Percentiles rank a stretch among this genome's conserved stretches.
Evolutionary conservation across 2,329 filamentous ascomycete species (phyloP).

Genomic region (Botrytis byssoidea): DNA sequence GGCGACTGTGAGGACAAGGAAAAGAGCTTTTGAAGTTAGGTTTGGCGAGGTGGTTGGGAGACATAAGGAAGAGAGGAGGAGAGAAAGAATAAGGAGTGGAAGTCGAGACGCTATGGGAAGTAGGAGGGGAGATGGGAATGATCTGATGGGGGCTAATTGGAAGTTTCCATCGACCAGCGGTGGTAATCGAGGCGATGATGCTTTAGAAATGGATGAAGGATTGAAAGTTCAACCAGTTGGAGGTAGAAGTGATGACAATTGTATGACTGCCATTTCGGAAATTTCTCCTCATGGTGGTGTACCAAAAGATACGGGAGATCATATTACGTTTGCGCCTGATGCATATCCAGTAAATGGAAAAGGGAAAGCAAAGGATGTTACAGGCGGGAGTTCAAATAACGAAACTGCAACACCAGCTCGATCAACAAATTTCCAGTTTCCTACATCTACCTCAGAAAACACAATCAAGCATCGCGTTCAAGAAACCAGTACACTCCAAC

Average conservation of each 20-base stretch:
- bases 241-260: neutral
- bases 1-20: conserved; percentile 60
- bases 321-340: conserved; percentile 11
- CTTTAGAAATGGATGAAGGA: neutral
- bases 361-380: neutral
- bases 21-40: conserved; percentile 59
- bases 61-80: neutral
- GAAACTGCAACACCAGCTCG: neutral
- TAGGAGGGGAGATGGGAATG: neutral
- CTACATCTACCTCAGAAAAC: neutral
- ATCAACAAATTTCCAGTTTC: neutral
- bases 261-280: conserved; percentile 5
- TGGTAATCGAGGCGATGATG: neutral
- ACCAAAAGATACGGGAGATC: neutral
- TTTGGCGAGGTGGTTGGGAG: conserved; percentile 43
- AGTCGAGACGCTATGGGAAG: neutral
- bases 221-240: neutral
- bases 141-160: neutral
- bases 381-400: neutral
- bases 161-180: neutral
- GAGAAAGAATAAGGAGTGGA: neutral
- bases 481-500: neutral
- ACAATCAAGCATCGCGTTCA: neutral
- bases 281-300: neutral
- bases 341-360: neutral